Conservation (phyloP, 768 basidiomycete species). For the Lactarius sanguifluus region DNA sequence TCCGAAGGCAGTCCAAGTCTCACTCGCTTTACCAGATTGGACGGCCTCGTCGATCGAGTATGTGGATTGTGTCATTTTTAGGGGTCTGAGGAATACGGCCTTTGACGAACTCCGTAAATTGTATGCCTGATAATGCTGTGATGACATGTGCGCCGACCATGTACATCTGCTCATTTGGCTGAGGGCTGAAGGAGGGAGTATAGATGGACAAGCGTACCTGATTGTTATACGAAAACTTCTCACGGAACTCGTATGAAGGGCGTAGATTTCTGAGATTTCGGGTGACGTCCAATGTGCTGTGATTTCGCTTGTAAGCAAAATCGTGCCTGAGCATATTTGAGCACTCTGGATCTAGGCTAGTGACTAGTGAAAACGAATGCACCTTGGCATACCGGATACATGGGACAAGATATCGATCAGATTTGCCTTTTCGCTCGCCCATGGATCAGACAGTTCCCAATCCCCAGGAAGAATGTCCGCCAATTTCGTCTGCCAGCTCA, state of each 20-base stretch:
- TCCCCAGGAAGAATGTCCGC: conserved; percentile 10
- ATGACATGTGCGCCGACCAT: too few relatives aligned
- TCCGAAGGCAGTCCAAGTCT: conserved; percentile 21
- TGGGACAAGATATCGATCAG: conserved; percentile 44
- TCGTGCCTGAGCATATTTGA: too few relatives aligned
- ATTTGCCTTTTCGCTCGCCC: conserved; percentile 40
- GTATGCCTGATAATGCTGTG: conserved; percentile 15
- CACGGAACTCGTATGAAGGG: too few relatives aligned
- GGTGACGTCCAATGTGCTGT: conserved; percentile 13
- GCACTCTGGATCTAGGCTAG: too few relatives aligned
- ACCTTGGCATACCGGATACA: conserved; percentile 43
- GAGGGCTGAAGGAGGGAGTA: too few relatives aligned
- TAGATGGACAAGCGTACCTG: too few relatives aligned
- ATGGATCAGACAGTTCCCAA: conserved; percentile 45
- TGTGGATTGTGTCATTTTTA: conserved; percentile 45
- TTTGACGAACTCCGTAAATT: conserved; percentile 43
- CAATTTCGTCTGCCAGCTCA: too few relatives aligned
- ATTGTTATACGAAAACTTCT: too few relatives aligned
- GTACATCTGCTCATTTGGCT: conserved; percentile 11
- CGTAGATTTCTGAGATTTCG: conserved; percentile 14
- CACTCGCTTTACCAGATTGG: conserved; percentile 37
- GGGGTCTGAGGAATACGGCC: conserved; percentile 43
- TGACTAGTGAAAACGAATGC: neutral
- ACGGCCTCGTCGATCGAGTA: conserved; percentile 39
- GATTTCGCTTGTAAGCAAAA: too few relatives aligned